Base-by-base conservation (phyloP, 2,329 filamentous ascomycete genomes). In the Fusarium tanahbumbuense region DNA sequence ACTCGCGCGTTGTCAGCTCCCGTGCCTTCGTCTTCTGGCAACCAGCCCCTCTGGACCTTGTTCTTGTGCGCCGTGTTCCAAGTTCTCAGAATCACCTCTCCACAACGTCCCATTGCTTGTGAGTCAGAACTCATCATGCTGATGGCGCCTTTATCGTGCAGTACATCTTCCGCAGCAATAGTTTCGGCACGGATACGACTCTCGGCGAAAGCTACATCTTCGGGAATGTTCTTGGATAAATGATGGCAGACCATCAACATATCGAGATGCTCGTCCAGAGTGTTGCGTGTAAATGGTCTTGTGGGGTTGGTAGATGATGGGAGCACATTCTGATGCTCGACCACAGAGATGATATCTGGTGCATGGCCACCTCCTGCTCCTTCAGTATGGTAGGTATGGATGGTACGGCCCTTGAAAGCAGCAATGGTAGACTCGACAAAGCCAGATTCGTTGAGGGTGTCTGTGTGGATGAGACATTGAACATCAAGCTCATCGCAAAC, bases 231-330 rank as follows among this genome's bases (percentile, higher is more conserved):
- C 80, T 93, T 93, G 55, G 91, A 94, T 12, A 98, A 84, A 77
- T 98, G 95, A 80, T 98, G 95, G 84, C 95, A 98, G 40, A 97
- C 93, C 95, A 98, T 98, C 48, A 98, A 84, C 95, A 98, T 98
- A 82, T 98, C 95, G 16, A 98, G 88, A 81, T 98, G 95, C 81
- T 98, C 95, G 77, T 98, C 95, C 0, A 98, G 87, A 1, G 95
- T 98, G 83, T 98, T 98, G 71, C 87, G 85, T 3, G 95, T 98
- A 80, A 90, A 98, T 1, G 95, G 95, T 4, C 94, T 86, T 3
- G 95, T 98, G 1, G 95, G 95, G 78, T 97, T 98, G 0, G 95
- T 98, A 48, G 91, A 95, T 8, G 91, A 93, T 0, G 95, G 95
- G 1, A 98, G 87, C 4, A 98, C 94, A 77, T 98, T 96, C 49